These are phyloP conservation scores for Tolypocladium endophyticum DNA, from an alignment of 2,329 filamentous ascomycete species.

Conservation along the genomic window DNA sequence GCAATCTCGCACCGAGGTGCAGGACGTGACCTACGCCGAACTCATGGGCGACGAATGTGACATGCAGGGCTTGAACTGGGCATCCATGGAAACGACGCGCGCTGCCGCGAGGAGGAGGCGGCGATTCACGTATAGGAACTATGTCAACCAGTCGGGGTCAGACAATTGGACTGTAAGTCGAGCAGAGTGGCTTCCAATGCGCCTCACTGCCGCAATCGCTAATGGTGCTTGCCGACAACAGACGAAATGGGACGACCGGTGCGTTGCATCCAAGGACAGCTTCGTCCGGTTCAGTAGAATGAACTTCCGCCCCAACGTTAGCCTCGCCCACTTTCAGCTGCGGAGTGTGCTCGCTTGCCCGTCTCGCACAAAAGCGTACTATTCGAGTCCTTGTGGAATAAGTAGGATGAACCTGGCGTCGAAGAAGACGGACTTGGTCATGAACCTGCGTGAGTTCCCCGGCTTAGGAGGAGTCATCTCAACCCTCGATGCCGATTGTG, in stretches of 20 bases:
- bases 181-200: background rate
- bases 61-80: slow-evolving; percentile 51
- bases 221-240: background rate
- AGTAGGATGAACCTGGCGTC: slow-evolving; percentile 41
- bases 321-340: slow-evolving; percentile 55
- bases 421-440: slow-evolving; percentile 30
- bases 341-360: slow-evolving; percentile 50
- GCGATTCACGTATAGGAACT: slow-evolving; percentile 42
- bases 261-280: slow-evolving; percentile 28
- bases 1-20: slow-evolving; percentile 11
- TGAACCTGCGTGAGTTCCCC: slow-evolving; percentile 29
- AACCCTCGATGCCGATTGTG: slow-evolving; percentile 39
- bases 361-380: slow-evolving; percentile 45
- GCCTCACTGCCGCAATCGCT: background rate
- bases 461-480: slow-evolving; percentile 32
- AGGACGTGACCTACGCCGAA: slow-evolving; percentile 28
- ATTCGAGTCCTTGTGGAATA: slow-evolving; percentile 39
- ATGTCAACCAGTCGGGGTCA: slow-evolving; percentile 39
- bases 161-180: slow-evolving; percentile 37
- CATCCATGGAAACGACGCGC: slow-evolving; percentile 38
- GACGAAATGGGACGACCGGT: slow-evolving; percentile 7
- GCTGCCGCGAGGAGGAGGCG: slow-evolving; percentile 36
- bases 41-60: slow-evolving; percentile 46
- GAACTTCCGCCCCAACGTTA: slow-evolving; percentile 41
- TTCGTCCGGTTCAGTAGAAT: slow-evolving; percentile 51